These are phyloP conservation scores for Xylaria sp. DNA, from an alignment of 2,329 filamentous ascomycete genomes.

Conservation along the genomic window DNA sequence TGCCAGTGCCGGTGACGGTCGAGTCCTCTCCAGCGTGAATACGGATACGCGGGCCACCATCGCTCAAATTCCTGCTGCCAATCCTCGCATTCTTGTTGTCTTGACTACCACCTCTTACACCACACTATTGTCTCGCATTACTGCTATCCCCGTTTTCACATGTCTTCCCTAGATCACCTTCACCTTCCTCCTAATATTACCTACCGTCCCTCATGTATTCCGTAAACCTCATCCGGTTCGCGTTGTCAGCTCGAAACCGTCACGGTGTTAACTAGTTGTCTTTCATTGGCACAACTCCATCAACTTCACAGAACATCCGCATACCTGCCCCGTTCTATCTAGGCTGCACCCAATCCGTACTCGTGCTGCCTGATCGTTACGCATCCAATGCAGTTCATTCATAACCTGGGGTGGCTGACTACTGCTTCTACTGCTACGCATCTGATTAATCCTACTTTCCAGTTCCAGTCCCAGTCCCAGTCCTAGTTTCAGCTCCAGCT, in stretches of 20 bases:
- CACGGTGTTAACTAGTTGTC: background rate
- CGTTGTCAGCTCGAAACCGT: background rate
- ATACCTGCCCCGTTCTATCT: no score
- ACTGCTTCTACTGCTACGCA: no score
- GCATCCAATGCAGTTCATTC: no score
- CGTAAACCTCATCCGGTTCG: no score
- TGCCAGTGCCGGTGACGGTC: background rate
- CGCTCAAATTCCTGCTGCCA: background rate
- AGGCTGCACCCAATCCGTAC: background rate
- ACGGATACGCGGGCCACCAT: constrained; percentile 5
- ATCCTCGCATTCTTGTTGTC: background rate
- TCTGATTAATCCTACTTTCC: no score
- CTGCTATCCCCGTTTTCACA: background rate
- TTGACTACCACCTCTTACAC: background rate
- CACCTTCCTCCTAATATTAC: background rate
- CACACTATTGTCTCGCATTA: background rate
- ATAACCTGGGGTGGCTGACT: no score
- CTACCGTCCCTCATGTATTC: background rate
- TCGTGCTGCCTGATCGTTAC: background rate
- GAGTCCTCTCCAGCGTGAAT: background rate
- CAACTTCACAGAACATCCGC: no score
- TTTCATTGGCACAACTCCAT: constrained; percentile 5
- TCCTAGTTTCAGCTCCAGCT: no score
- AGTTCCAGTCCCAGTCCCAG: no score
- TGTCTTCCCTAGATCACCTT: background rate